Base-by-base conservation (phyloP, 1,284 basidiomycete species). In the Tausonia pullulans region DNA sequence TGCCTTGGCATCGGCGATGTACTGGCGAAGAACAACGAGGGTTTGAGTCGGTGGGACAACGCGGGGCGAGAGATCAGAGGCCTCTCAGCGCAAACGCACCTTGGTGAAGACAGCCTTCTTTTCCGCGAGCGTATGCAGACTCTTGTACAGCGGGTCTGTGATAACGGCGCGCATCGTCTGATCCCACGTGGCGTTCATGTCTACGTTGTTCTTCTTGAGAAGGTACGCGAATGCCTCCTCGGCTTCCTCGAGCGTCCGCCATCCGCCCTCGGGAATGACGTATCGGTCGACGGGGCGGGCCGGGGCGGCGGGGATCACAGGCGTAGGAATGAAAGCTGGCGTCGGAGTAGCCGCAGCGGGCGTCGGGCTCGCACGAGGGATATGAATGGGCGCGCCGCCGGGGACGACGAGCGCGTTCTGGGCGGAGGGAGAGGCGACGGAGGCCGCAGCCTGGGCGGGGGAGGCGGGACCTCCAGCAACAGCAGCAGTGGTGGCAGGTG, bases 81-180 rank as follows among this genome's bases (percentile, higher is more conserved):
- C 14, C 27, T 27, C 27, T 27, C 27, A 27, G 27, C 27, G 27
- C 27, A 27, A 27, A 67, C 81, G 52, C 60, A 90, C 90, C 82
- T 92, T 93, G 75, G 92, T 88, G 83, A 87, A 99, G 58, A 87
- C 86, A 57, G 85, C 80, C 77, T 97, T 98, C 79, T 95, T 94
- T 78, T 98, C 92, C 3, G 91, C 89, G 60, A 98, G 81, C 56
- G 89, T 90, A 73, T 90, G 90, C 67, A 98, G 80, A 59, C 92
- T 88, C 79, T 94, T 96, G 79, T 97, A 98, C 69, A 97, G 78
- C 50, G 96, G 94, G 79, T 98, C 95, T 70, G 93, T 97, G 77
- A 99, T 94, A 75, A 96, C 92, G 70, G 88, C 87, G 71, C 95
- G 84, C 88, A 98, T 96, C 58, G 94, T 93, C 77, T 90, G 86